phyloP scores from a whole-genome alignment of 75 land plant genomes.

The Azolla pinnata region DNA sequence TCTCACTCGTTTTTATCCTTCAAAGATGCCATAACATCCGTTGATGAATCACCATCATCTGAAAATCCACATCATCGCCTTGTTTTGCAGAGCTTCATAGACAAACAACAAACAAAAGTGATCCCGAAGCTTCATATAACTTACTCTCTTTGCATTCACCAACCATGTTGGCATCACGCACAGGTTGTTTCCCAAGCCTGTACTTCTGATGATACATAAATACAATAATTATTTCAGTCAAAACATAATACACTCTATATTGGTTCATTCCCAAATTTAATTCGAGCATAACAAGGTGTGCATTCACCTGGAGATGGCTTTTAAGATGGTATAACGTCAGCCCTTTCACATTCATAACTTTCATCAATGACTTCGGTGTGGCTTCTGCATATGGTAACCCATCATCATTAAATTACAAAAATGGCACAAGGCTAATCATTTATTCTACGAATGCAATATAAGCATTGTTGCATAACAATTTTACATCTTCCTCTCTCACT shows the following conservation, averaged over 20 bases:
- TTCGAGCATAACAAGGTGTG: no score
- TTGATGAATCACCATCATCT: no score
- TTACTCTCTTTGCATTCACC: not conserved
- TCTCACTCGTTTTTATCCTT: no score
- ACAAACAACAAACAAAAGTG: no score
- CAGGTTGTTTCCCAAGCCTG: slow-evolving; percentile 76
- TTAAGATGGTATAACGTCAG: slow-evolving; percentile 76
- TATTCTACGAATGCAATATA: no score
- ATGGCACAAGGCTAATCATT: not conserved
- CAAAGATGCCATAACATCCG: no score
- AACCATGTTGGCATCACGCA: slow-evolving; percentile 32
- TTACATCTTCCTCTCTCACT: no score
- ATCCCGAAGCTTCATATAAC: no score
- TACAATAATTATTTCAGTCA: not conserved
- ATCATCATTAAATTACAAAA: not conserved
- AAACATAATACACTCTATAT: not conserved
- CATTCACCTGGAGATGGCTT: slow-evolving; percentile 70
- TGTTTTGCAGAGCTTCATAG: no score
- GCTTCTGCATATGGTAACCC: slow-evolving; percentile 44
- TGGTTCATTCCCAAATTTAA: no score
- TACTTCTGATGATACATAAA: slow-evolving; percentile 51
- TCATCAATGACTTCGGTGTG: slow-evolving; percentile 75
- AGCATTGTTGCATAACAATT: no score
- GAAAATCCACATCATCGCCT: no score
- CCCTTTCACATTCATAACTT: slow-evolving; percentile 69